Percentiles rank a stretch among this genome's conserved stretches.
Evolutionary conservation across 2,329 filamentous ascomycete species (phyloP).

Genomic region (Fusarium secorum): DNA sequence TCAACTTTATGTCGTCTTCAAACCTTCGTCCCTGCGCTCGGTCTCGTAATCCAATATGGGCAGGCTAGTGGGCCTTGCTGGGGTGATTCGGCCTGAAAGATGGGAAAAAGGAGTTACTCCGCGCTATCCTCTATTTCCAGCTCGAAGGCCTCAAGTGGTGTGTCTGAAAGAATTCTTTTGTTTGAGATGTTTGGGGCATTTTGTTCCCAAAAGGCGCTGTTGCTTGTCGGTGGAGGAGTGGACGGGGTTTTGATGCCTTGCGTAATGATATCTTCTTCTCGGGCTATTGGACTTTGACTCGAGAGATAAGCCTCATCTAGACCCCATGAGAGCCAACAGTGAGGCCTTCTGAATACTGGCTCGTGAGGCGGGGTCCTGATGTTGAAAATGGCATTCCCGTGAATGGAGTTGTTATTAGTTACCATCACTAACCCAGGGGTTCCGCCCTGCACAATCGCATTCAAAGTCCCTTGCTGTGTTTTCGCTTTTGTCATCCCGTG

Average conservation of each 20-base stretch:
- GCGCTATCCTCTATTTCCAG: not conserved
- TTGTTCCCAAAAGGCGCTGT: not conserved
- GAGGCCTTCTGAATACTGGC: not conserved
- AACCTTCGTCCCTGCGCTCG: too few relatives aligned
- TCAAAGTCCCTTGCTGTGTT: not conserved
- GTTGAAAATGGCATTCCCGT: too few relatives aligned
- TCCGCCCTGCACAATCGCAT: too few relatives aligned
- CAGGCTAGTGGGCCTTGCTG: fast-evolving
- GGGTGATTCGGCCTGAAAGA: not conserved
- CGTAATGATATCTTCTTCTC: not conserved
- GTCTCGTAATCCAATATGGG: not conserved
- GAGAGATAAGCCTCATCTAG: fast-evolving
- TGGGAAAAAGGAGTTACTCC: not conserved
- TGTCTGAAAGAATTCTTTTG: not conserved
- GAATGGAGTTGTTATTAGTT: too few relatives aligned
- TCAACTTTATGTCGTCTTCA: not conserved
- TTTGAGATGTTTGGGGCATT: not conserved
- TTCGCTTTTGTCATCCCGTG: not conserved
- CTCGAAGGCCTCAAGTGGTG: not conserved
- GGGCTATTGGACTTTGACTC: not conserved
- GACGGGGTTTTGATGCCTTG: not conserved
- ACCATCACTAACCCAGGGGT: too few relatives aligned
- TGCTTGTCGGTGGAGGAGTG: not conserved
- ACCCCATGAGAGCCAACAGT: not conserved
- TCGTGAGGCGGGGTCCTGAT: not conserved